Evolutionary conservation across 768 basidiomycete genomes (phyloP).

Genomic region (Multifurca ochricompacta): DNA sequence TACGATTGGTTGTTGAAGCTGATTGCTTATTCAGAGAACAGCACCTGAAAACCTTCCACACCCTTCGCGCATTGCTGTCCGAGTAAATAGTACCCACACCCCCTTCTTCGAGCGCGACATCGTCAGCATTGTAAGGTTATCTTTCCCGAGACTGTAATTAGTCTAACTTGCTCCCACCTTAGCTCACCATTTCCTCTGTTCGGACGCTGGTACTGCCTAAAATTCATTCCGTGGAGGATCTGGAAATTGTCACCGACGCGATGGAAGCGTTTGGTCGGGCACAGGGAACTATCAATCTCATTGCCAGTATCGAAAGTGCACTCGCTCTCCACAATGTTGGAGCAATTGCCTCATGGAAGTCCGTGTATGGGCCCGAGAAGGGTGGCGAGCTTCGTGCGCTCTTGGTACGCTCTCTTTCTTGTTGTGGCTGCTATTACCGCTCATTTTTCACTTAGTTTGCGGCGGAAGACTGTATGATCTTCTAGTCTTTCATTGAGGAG

Average conservation of each 20-base stretch:
- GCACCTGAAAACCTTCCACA: constrained; percentile 32
- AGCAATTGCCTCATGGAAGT: constrained; percentile 65
- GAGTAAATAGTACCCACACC: constrained; percentile 61
- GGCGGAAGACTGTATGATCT: constrained; percentile 77
- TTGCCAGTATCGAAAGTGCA: constrained; percentile 86
- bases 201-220: constrained; percentile 79
- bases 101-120: constrained; percentile 62
- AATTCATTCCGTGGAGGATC: constrained; percentile 59
- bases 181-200: constrained; percentile 44
- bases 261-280: constrained; percentile 31
- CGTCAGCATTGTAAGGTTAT: constrained; percentile 41
- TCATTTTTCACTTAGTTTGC: constrained; percentile 55
- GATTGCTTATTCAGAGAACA: constrained; percentile 3
- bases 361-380: constrained; percentile 32
- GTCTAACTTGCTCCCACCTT: too few relatives aligned
- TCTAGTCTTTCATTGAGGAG: neutral
- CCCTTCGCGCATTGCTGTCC: constrained; percentile 52
- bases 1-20: neutral
- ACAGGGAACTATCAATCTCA: constrained; percentile 41
- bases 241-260: constrained; percentile 50
- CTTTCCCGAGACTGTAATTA: too few relatives aligned
- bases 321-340: constrained; percentile 56
- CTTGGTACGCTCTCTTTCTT: constrained; percentile 38
- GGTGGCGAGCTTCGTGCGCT: constrained; percentile 57
- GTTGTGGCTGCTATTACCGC: neutral